Base-by-base conservation (phyloP, 2,329 filamentous ascomycete species). In the Blumeria hordei region DNA sequence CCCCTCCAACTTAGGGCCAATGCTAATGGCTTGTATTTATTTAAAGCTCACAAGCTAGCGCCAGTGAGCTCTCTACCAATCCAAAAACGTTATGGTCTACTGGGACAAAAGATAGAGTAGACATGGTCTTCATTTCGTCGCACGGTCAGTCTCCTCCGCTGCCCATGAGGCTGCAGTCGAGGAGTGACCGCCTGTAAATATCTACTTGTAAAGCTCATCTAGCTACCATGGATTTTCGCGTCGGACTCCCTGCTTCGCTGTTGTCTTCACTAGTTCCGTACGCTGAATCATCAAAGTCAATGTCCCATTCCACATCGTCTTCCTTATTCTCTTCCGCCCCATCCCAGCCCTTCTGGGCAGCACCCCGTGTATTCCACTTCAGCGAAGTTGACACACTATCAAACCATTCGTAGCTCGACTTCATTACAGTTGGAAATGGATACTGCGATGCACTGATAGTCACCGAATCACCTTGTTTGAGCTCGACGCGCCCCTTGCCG, bases 371-470 rank as follows among this genome's bases (percentile, higher is more conserved):
- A 69, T 98, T 98, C 92, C 92, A 98, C 59, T 88, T 77, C 57
- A 98, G 73, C 3, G 90, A 94, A 58, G 90, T 79, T 54, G 85
- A 87, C 52, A 98, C 87, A 64, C 86, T 93, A 67, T 95, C 85
- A 65, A 98, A 95, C 92, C 92, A 98, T 67, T 98, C 92, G 0
- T 83, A 85, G 58, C 82, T 82, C 59, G 83, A 86, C 59, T 87
- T 84, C 56, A 93, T 86, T 45, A 98, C 90, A 0, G 92, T 96
- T 2, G 92, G 92, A 71, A 98, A 96, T 0, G 92, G 92, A 64
- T 95, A 98, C 66, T 94, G 88, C 34, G 85, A 93, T 3, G 92
- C 92, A 43, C 90, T 87, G 63, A 98, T 92, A 58, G 90, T 95
- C 66, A 98, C 92, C 63, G 90, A 85, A 69, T 98, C 92, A 55